Conservation (phyloP, 306 rosid species). For the Vicia villosa region DNA sequence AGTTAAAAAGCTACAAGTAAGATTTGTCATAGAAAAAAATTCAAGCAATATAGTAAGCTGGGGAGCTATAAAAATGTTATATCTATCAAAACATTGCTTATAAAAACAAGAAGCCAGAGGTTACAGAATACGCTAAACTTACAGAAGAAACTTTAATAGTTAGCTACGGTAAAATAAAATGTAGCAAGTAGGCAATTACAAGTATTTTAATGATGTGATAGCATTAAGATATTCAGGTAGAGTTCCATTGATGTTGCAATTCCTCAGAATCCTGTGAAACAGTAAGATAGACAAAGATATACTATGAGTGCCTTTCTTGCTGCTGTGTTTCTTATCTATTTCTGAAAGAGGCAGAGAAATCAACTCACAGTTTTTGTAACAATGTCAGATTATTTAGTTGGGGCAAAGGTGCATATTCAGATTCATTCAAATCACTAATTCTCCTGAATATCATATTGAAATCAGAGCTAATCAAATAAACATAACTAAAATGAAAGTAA, state of each 20-base stretch:
- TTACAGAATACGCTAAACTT: not conserved
- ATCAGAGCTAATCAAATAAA: conserved; percentile 20
- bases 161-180: conserved; percentile 18
- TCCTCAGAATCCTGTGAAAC: conserved; percentile 61
- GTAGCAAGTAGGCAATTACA: conserved; percentile 44
- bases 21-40: not conserved
- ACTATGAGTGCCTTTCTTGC: not conserved
- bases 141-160: not conserved
- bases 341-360: conserved; percentile 6
- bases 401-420: conserved; percentile 53
- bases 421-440: conserved; percentile 71
- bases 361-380: conserved; percentile 58
- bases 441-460: conserved; percentile 61
- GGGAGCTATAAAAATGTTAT: not conserved
- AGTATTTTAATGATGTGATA: conserved; percentile 37
- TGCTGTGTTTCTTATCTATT: not conserved
- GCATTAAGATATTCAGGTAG: conserved; percentile 46
- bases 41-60: not conserved
- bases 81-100: not conserved
- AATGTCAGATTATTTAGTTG: conserved; percentile 33
- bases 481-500: not conserved
- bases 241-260: conserved; percentile 67
- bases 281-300: conserved; percentile 22
- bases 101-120: not conserved
- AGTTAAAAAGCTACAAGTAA: not conserved